phyloP scores from a whole-genome alignment of 139 green algal genomes.

The Mesotaenium endlicherianum region DNA sequence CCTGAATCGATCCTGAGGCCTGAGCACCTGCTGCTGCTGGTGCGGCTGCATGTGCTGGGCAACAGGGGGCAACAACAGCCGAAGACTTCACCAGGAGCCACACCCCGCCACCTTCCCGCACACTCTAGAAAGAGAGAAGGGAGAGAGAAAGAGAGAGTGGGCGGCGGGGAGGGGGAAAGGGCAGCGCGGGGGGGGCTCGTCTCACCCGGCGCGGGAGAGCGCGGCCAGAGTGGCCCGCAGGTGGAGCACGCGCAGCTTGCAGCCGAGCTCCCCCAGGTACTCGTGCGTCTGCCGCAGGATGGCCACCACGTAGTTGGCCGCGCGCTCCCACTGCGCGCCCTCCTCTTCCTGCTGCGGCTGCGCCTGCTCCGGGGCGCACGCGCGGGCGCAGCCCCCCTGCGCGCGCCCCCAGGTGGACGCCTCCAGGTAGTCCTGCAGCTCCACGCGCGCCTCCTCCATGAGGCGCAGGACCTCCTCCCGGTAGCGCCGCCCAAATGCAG shows the following conservation, averaged over 20 bases:
- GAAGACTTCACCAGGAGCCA: too few species aligned
- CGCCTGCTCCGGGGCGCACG: too few species aligned
- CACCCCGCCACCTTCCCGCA: too few species aligned
- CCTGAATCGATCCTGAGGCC: too few species aligned
- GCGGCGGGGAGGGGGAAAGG: not conserved
- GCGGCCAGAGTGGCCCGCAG: not conserved
- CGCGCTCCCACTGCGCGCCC: too few species aligned
- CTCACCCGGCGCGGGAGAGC: not conserved
- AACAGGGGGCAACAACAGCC: too few species aligned
- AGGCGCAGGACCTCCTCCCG: not conserved
- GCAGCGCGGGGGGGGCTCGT: not conserved
- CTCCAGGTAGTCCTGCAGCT: not conserved
- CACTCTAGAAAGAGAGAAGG: too few species aligned
- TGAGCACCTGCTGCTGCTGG: too few species aligned
- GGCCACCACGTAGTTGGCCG: not conserved
- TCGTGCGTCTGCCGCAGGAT: not conserved
- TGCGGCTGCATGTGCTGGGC: too few species aligned
- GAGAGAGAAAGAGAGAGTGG: too few species aligned
- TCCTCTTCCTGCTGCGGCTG: too few species aligned
- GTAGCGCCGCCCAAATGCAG: too few species aligned
- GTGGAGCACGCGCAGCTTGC: not conserved
- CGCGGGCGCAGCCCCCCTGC: not conserved
- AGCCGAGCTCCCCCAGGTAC: not conserved
- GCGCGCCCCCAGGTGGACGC: not conserved
- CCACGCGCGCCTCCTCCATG: not conserved